Evolutionary conservation across 768 basidiomycete species (phyloP).

Genomic region (Mycena belliarum): DNA sequence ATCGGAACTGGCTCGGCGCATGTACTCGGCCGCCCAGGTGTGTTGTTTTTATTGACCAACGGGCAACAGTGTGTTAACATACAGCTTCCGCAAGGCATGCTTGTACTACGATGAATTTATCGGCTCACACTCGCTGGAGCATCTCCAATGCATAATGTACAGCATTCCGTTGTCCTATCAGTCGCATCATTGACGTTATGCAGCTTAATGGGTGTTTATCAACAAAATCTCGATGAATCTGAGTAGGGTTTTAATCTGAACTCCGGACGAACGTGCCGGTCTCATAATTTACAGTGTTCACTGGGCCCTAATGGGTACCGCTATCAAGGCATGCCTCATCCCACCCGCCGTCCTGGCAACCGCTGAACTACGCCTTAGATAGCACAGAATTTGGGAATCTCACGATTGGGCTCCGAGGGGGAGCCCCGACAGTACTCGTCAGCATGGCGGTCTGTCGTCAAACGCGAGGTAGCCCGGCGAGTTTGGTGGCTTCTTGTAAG

Average conservation of each 20-base stretch:
- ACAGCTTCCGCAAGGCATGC: constrained; percentile 22
- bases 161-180: not conserved
- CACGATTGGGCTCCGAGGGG: constrained; percentile 28
- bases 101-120: constrained; percentile 28
- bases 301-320: constrained; percentile 28
- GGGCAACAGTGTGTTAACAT: not conserved
- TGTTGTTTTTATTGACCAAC: not conserved
- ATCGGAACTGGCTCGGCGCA: constrained; percentile 21
- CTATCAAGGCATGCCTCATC: constrained; percentile 25
- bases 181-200: not conserved
- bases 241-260: constrained; percentile 23
- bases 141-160: constrained; percentile 28
- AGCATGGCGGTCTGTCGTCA: constrained; percentile 27
- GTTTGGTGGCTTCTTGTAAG: constrained; percentile 30
- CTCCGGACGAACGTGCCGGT: not conserved
- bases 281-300: constrained; percentile 20
- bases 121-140: constrained; percentile 27
- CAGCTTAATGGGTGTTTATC: constrained; percentile 31
- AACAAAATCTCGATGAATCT: constrained; percentile 29
- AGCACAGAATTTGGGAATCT: constrained; percentile 30
- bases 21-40: constrained; percentile 29
- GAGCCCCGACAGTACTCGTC: constrained; percentile 23
- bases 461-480: constrained; percentile 27
- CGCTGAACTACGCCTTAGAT: constrained; percentile 17
- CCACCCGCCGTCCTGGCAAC: not conserved